Percentiles rank a stretch among this genome's conserved stretches.
phyloP scores from a whole-genome alignment of 2,329 filamentous ascomycete genomes.

The Thielaviopsis punctulata region DNA sequence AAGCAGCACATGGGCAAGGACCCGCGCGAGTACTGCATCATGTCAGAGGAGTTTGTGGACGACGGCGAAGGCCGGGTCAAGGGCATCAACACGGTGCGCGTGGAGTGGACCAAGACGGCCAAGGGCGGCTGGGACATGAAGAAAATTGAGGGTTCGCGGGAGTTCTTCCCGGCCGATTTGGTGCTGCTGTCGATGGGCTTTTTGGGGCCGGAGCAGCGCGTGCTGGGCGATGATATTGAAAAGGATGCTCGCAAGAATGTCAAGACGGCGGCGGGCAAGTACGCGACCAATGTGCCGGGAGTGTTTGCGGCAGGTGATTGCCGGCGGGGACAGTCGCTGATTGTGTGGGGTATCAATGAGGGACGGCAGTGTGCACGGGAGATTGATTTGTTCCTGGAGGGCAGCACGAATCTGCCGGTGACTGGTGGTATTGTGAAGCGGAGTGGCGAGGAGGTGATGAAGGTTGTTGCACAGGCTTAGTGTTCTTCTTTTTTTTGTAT shows the following conservation, averaged over 20 bases:
- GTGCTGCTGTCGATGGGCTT: constrained; percentile 96
- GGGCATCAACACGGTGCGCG: constrained; percentile 88
- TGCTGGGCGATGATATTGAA: constrained; percentile 76
- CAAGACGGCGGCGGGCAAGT: constrained; percentile 79
- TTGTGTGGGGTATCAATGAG: constrained; percentile 98
- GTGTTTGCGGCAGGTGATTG: constrained; percentile 93
- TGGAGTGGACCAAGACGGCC: constrained; percentile 86
- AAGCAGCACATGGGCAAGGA: constrained; percentile 93
- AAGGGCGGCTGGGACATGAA: constrained; percentile 97
- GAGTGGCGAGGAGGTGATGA: constrained; percentile 53
- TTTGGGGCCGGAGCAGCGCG: constrained; percentile 77
- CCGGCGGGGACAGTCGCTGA: constrained; percentile 82
- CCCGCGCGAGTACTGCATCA: constrained; percentile 92
- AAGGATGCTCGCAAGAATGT: constrained; percentile 89
- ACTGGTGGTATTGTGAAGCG: constrained; percentile 87
- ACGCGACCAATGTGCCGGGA: constrained; percentile 72
- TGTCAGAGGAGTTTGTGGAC: constrained; percentile 92
- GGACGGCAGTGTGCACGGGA: constrained; percentile 84
- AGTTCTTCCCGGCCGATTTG: constrained; percentile 92
- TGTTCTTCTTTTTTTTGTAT: background rate
- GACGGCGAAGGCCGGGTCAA: constrained; percentile 77
- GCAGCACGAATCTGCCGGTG: constrained; percentile 63
- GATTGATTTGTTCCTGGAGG: constrained; percentile 73
- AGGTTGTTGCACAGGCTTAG: constrained; percentile 16
- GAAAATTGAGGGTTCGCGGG: constrained; percentile 79